Evolutionary conservation across 2,329 filamentous ascomycete species (phyloP).

Genomic region (Pseudopithomyces maydicus): DNA sequence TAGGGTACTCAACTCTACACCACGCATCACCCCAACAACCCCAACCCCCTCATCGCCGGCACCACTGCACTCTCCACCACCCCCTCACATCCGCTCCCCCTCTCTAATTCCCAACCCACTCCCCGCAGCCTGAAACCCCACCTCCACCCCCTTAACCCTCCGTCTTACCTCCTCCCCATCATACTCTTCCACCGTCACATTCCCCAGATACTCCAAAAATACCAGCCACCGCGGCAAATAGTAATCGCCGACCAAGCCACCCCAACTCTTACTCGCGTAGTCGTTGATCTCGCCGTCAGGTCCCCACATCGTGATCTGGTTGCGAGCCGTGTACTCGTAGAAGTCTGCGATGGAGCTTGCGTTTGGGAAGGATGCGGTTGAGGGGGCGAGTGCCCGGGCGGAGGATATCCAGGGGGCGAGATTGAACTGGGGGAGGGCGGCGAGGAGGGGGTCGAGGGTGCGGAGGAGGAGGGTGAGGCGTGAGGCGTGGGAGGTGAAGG

Average conservation of each 20-base stretch:
- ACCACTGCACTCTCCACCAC: constrained; percentile 19
- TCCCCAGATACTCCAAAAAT: constrained; percentile 50
- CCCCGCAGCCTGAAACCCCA: constrained; percentile 15
- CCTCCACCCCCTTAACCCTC: constrained; percentile 16
- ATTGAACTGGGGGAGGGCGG: constrained; percentile 49
- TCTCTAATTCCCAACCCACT: constrained; percentile 3
- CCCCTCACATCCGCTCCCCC: constrained; percentile 8
- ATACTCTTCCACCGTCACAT: constrained; percentile 13
- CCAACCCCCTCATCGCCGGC: constrained; percentile 8
- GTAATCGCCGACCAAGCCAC: constrained; percentile 53
- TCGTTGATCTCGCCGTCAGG: constrained; percentile 55
- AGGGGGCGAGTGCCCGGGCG: constrained; percentile 33
- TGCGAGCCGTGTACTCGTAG: constrained; percentile 54
- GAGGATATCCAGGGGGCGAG: constrained; percentile 50
- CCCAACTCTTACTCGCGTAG: constrained; percentile 58
- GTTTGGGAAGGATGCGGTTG: constrained; percentile 48
- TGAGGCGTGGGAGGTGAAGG: constrained; percentile 10
- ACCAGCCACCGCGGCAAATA: constrained; percentile 54
- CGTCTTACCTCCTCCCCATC: constrained; percentile 12
- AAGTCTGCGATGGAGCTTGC: constrained; percentile 40
- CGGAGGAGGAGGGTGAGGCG: constrained; percentile 21
- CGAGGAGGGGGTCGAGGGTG: constrained; percentile 50
- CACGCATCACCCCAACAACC: neutral
- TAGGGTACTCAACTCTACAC: too few species aligned
- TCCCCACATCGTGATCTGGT: constrained; percentile 59